Evolutionary conservation across 257 asterid genomes (phyloP), one percentile per base, ranked within the genome.

Genomic region (Rhazya stricta): DNA sequence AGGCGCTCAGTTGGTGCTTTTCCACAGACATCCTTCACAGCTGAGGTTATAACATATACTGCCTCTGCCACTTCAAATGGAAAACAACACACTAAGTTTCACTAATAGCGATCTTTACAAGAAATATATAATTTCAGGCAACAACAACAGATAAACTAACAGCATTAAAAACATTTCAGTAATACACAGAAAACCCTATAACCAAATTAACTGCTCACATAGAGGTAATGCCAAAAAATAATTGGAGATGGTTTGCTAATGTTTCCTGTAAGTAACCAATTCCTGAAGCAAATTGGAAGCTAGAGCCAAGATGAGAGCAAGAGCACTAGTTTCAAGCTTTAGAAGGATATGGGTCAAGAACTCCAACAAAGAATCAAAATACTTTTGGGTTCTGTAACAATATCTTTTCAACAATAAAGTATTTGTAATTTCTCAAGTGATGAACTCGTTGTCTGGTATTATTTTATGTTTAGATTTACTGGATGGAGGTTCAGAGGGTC

Each of bases 11-110:
- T 88, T 27, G 97, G 98, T 80, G 90, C 85, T 81, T 94, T 92
- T 71, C 94, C 99, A 79, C 99, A 92, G 19, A 92, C 94, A 72
- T 94, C 98, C 90, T 94, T 94, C 77, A 92, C 80, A 71, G 98
- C 97, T 18, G 99, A 82, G 80, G 98, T 94, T 76, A 94, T 82
- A 58, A 92, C 96, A 71, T 87, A 90, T 82, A 94, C 86, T 76
- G 95, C 96, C 79, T 94, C 99, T 8, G 96, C 73, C 88, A 92
- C 98, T 92, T 62, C 67, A 81, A 61, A 83, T 45, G 62, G 72
- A 80, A 79, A 54, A 53, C 71, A 58, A 32, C 34, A 58, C 12
- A 73, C 77, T 57, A 76, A 67, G 11, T 32, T 37, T 36, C 36
- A 48, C 15, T 60, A 12, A n/a, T 32, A 19, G 37, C 3, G 37